Base-by-base conservation (phyloP, 768 basidiomycete genomes). In the Flagelloscypha sp. region DNA sequence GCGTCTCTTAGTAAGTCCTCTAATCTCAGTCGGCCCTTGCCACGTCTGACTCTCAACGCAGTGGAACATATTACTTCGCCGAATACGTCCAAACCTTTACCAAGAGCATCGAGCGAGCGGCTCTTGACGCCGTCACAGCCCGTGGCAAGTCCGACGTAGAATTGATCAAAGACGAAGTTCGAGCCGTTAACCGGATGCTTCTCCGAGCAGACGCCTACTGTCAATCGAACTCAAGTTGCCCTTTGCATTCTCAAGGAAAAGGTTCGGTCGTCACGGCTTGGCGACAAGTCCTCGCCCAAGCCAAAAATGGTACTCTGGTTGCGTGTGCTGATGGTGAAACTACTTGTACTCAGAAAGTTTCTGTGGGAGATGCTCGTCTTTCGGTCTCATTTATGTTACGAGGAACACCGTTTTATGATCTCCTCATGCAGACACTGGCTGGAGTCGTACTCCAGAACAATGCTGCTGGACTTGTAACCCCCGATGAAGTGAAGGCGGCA, bases 231-330 rank as follows among this genome's bases (percentile, higher is more conserved):
- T 7, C 43, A 1, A 19, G 40, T 2, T 49, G 48, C 29, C 48
- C 48, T 1, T 49, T 49, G 23, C 37, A 46, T 22, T 30, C 36
- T 0, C 40, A 47, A 27, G 48, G 48, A 1, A 49, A 47, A 17
- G 46, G 48, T 16, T 42, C 40, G 41, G 49, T 62, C 65, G 4
- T 72, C 63, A 7, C 74, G 52, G 39, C n/a, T n/a, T n/a, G n/a
- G n/a, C n/a, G n/a, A n/a, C n/a, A n/a, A n/a, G n/a, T n/a, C n/a
- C n/a, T n/a, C n/a, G n/a, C n/a, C n/a, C n/a, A n/a, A n/a, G n/a
- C n/a, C n/a, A n/a, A n/a, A n/a, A n/a, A n/a, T n/a, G n/a, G n/a
- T n/a, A n/a, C n/a, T n/a, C n/a, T n/a, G n/a, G n/a, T n/a, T n/a
- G n/a, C n/a, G n/a, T n/a, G n/a, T n/a, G n/a, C n/a, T n/a, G n/a